Evolutionary conservation across 2,329 filamentous ascomycete species (phyloP), one percentile per base, ranked within the genome.

Genomic region (Apiospora aurea): DNA sequence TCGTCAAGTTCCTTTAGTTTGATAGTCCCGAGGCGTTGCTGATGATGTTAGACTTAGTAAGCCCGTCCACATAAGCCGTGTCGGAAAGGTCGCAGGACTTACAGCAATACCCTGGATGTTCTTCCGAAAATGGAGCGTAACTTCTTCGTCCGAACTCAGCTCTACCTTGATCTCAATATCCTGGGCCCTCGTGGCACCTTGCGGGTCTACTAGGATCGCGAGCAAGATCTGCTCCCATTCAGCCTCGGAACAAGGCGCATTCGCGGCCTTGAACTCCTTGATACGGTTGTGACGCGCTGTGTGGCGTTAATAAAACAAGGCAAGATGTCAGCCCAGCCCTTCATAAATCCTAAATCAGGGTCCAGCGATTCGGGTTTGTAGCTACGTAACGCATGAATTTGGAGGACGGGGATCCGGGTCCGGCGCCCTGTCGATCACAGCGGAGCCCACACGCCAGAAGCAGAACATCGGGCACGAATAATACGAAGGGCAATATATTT

Each of bases 11-110:
- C 83, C 53, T 83, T 81, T 2, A 95, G 83, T 7, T 85, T 83
- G 73, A 95, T 86, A 29, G 87, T 83, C 46, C 93, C 93, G n/a
- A 94, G 86, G 41, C 86, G 89, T 91, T 93, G 90, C 90, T 93
- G 74, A 67, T 46, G 34, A 53, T 72, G 16, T n/a, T 2, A 5
- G 3, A 64, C 18, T 64, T 64, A 64, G 57, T 64, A 64, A 64
- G 57, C 57, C 34, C 10, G 38, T 41, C 57, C 57, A 38, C 34
- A 41, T 64, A n/a, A 13, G n/a, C 16, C n/a, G 29, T 38, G 4
- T n/a, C 10, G n/a, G 57, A 57, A 16, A 41, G 29, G 29, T 44
- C 71, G 34, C 29, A 47, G 67, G 41, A 80, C 87, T 74, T 84
- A 92, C 92, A 72, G 90, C 93, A 75, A 94, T 93, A 61, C 91